Conservation (phyloP, 2,329 filamentous ascomycete genomes). For the Rhexocercosporidium sp. region DNA sequence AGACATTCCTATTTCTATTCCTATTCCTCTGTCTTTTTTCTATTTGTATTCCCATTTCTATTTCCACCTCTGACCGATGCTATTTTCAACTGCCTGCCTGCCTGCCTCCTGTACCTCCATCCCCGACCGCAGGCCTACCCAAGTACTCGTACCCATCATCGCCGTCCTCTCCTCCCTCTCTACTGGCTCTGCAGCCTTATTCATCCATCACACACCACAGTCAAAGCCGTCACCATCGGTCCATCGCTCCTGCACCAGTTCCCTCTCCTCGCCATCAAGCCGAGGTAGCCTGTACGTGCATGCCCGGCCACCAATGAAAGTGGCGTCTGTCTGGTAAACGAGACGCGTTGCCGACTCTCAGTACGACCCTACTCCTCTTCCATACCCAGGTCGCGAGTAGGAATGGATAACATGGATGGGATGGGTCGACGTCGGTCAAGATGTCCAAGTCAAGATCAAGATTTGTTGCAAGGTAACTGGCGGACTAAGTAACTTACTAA, state of each 20-base stretch:
- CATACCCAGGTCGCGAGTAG: not conserved
- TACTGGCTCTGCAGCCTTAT: not conserved
- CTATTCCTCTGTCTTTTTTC: not conserved
- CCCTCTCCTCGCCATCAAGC: slow-evolving; percentile 1
- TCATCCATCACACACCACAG: slow-evolving; percentile 3
- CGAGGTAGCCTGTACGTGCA: slow-evolving; percentile 12
- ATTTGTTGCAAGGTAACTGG: too few relatives aligned
- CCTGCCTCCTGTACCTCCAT: not conserved
- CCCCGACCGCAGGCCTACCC: not conserved
- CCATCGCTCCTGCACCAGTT: not conserved
- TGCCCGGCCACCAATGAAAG: slow-evolving; percentile 4
- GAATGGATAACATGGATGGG: not conserved
- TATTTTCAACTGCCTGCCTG: not conserved
- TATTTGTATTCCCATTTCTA: not conserved
- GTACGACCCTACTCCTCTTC: not conserved
- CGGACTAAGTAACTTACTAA: too few relatives aligned
- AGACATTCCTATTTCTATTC: not conserved
- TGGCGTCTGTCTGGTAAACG: not conserved
- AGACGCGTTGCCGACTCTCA: slow-evolving; percentile 7
- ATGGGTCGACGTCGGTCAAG: not conserved
- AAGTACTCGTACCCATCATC: not conserved
- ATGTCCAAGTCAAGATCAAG: too few relatives aligned
- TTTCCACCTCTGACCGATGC: not conserved
- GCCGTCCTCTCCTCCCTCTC: not conserved
- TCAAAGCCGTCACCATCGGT: not conserved